Evolutionary conservation across 2,329 filamentous ascomycete genomes (phyloP), one percentile per base, ranked within the genome.

Genomic region (Penicillium thymicola): DNA sequence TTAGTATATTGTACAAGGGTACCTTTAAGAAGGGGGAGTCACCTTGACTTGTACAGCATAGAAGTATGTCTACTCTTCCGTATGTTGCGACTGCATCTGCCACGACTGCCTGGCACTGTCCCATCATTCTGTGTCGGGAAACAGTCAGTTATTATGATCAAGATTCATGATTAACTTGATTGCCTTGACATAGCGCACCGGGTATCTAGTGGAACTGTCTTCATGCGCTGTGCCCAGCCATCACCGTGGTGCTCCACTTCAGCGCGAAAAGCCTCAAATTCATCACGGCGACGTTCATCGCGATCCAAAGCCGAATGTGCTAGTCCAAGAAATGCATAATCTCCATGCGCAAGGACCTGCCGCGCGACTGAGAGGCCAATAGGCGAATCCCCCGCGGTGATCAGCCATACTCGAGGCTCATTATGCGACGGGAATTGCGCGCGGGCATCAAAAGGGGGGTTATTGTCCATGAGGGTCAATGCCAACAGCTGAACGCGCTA

Each of bases 31-130:
- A 18, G 30, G 16, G 13, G 21, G n/a, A 28, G 34, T 62, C 75
- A 90, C 89, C 87, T 82, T 96, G 90, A 58, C 88, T 94, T 55
- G 89, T 89, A 77, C 91, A 95, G 73, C 91, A 96, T 38, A 97
- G 81, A 58, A 97, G 73, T 55, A 97, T 92, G 74, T 99, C 94
- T 53, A 97, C 86, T 40, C 88, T 84, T 9, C 90, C 90, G 76
- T 97, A 97, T 0, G 87, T 82, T 63, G 89, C 84, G 18, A 96
- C 85, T 25, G 92, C 90, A 73, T 96, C 89, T 40, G 93, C 92
- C 51, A 97, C 82, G 32, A 92, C 91, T 50, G 91, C 88, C 68
- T 92, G 89, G 74, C 91, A 95, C 71, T 91, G 88, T 37, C 82
- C 81, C 65, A 86, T 81, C 56, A 81, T 78, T 64, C 83, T 83